Evolutionary conservation across 768 basidiomycete genomes (phyloP).

Genomic region (Kwoniella newhampshirensis): DNA sequence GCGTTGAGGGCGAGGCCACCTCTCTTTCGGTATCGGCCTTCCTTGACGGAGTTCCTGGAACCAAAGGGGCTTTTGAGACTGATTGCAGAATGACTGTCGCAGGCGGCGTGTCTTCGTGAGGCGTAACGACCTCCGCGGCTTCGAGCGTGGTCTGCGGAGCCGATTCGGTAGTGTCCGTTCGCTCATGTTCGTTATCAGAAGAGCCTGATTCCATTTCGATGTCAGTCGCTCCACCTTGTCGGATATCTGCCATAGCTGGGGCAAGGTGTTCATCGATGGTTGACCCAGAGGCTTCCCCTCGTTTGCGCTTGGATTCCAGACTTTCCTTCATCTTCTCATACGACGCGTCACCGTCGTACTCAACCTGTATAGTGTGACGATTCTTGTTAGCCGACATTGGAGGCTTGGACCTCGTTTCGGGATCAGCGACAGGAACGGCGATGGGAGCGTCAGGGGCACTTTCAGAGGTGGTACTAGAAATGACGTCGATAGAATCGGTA

Average conservation of each 20-base stretch:
- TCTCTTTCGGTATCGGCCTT: neutral
- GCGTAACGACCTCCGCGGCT: constrained; percentile 12
- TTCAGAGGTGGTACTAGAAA: too few relatives aligned
- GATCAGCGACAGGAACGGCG: constrained; percentile 6
- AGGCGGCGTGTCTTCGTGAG: constrained; percentile 1
- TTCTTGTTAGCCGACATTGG: constrained; percentile 56
- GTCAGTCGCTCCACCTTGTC: constrained; percentile 25
- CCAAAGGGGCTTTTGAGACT: neutral
- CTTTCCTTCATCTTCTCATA: constrained; percentile 41
- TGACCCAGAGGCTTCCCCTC: neutral
- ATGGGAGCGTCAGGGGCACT: too few relatives aligned
- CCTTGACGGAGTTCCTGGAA: constrained; percentile 32
- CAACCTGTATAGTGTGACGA: constrained; percentile 94
- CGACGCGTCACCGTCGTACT: constrained; percentile 69
- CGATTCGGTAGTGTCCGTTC: constrained; percentile 16
- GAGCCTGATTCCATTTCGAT: constrained; percentile 39
- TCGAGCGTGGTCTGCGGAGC: constrained; percentile 7
- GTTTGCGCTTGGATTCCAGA: constrained; percentile 18
- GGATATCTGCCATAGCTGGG: constrained; percentile 9
- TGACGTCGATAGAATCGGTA: constrained; percentile 16
- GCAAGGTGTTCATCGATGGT: neutral
- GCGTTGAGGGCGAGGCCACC: constrained; percentile 33
- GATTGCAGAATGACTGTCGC: neutral
- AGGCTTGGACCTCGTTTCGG: constrained; percentile 13
- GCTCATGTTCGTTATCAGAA: constrained; percentile 18